phyloP scores from a whole-genome alignment of 2,329 filamentous ascomycete genomes.

The Sclerotinia sclerotiorum region DNA sequence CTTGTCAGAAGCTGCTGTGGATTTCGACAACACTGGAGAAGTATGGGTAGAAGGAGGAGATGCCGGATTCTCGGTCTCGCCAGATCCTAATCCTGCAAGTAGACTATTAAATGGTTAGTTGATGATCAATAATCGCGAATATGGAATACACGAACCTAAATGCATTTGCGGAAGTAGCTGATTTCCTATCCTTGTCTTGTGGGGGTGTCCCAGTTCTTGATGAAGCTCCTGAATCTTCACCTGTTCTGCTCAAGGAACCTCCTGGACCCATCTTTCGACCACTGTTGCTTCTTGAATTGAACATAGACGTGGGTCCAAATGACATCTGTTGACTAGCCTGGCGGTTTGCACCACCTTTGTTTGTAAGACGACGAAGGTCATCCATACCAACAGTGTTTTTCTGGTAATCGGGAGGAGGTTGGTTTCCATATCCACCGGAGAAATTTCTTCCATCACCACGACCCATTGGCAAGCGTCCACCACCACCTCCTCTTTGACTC shows the following conservation, averaged over 20 bases:
- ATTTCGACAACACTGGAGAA: conserved; percentile 66
- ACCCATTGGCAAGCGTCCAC: conserved; percentile 70
- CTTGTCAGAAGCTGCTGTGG: conserved; percentile 52
- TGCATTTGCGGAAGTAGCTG: conserved; percentile 76
- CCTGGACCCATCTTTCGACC: conserved; percentile 77
- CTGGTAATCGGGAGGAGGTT: conserved; percentile 66
- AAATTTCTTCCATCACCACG: conserved; percentile 87
- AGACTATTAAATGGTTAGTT: conserved; percentile 46
- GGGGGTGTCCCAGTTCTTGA: conserved; percentile 90
- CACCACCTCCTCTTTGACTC: conserved; percentile 60
- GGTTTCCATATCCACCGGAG: conserved; percentile 68
- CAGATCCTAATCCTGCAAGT: conserved; percentile 50
- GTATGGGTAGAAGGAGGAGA: conserved; percentile 69
- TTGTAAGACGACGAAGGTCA: conserved; percentile 78
- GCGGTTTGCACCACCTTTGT: conserved; percentile 59
- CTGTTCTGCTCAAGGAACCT: conserved; percentile 67
- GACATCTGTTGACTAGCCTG: conserved; percentile 59
- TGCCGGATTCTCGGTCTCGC: conserved; percentile 60
- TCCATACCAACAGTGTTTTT: conserved; percentile 87
- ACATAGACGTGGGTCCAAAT: conserved; percentile 83
- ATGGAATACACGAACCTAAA: conserved; percentile 71
- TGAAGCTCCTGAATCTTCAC: conserved; percentile 82
- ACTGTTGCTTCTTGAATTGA: conserved; percentile 87
- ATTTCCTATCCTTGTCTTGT: conserved; percentile 61
- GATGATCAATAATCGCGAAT: not conserved